Evolutionary conservation across 495 filamentous ascomycete genomes (phyloP).

Genomic region (Amniculicola lignicola): DNA sequence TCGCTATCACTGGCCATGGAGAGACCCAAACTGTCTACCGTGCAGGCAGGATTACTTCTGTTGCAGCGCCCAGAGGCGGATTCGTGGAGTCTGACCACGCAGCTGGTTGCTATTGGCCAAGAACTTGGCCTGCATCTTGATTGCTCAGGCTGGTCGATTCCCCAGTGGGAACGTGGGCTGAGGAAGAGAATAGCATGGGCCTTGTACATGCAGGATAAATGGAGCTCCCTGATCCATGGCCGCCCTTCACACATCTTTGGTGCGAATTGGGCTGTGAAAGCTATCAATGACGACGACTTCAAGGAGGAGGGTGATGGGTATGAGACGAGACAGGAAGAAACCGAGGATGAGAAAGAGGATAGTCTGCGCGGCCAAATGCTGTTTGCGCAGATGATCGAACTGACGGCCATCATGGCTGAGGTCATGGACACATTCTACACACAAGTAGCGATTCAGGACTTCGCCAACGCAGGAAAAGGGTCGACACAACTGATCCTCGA

Average conservation of each 20-base stretch:
- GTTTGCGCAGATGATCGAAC: constrained; percentile 69
- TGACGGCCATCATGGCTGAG: constrained; percentile 73
- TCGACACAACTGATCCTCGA: constrained; percentile 59
- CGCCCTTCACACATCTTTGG: constrained; percentile 78
- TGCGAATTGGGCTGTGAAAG: constrained; percentile 78
- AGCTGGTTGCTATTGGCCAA: constrained; percentile 75
- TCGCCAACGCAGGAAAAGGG: constrained; percentile 43
- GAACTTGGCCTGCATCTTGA: constrained; percentile 85
- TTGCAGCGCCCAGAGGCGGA: constrained; percentile 85
- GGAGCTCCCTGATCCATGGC: constrained; percentile 82
- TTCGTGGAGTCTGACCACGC: constrained; percentile 81
- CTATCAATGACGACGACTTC: constrained; percentile 67
- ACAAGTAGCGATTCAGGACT: constrained; percentile 54
- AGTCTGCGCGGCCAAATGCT: constrained; percentile 65
- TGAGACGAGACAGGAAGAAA: constrained; percentile 42
- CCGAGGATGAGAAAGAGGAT: constrained; percentile 45
- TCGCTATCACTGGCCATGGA: constrained; percentile 74
- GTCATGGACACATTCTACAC: constrained; percentile 80
- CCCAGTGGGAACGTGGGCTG: constrained; percentile 78
- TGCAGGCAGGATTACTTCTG: constrained; percentile 86
- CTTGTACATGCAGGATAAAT: constrained; percentile 90
- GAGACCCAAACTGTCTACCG: constrained; percentile 83
- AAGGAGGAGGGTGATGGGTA: constrained; percentile 51
- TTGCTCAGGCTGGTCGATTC: constrained; percentile 83
- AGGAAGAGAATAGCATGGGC: constrained; percentile 86